phyloP scores from a whole-genome alignment of 1,139 yeast species.

The Taiozyma sp. region DNA sequence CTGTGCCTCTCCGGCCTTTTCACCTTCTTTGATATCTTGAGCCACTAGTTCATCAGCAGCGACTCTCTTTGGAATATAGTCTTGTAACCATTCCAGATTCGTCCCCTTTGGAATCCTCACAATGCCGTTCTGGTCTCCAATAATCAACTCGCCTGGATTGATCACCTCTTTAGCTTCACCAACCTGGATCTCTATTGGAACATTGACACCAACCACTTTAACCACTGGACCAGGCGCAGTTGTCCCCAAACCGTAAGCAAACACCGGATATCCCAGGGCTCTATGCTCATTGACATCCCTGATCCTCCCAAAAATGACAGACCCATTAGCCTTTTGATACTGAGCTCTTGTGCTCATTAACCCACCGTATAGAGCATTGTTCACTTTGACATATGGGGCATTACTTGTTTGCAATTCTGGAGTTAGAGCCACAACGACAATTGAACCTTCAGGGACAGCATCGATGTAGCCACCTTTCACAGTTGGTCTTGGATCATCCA shows the following conservation, averaged over 20 bases:
- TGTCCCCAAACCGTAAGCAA: constrained; percentile 75
- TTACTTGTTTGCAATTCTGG: constrained; percentile 35
- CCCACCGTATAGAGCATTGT: constrained; percentile 89
- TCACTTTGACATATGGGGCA: constrained; percentile 63
- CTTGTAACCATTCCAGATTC: constrained; percentile 30
- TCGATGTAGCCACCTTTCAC: constrained; percentile 72
- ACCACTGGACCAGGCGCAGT: constrained; percentile 77
- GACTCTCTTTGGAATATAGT: constrained; percentile 61
- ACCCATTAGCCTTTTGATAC: constrained; percentile 64
- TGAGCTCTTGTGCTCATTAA: constrained; percentile 88
- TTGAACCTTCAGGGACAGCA: constrained; percentile 51
- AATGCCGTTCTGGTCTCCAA: constrained; percentile 79
- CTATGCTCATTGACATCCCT: constrained; percentile 80
- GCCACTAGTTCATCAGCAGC: constrained; percentile 75
- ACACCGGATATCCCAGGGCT: constrained; percentile 66
- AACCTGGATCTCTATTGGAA: constrained; percentile 52
- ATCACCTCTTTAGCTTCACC: constrained; percentile 34
- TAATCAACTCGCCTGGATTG: constrained; percentile 63
- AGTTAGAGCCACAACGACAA: constrained; percentile 55
- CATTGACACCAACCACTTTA: constrained; percentile 76
- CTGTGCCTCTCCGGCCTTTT: constrained; percentile 64
- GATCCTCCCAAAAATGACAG: constrained; percentile 78
- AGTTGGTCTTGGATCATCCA: constrained; percentile 73
- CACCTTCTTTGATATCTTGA: constrained; percentile 63
- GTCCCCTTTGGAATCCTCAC: constrained; percentile 48